Evolutionary conservation across 2,329 filamentous ascomycete species (phyloP), one percentile per base, ranked within the genome.

Genomic region (Myriosclerotinia duriaeana): DNA sequence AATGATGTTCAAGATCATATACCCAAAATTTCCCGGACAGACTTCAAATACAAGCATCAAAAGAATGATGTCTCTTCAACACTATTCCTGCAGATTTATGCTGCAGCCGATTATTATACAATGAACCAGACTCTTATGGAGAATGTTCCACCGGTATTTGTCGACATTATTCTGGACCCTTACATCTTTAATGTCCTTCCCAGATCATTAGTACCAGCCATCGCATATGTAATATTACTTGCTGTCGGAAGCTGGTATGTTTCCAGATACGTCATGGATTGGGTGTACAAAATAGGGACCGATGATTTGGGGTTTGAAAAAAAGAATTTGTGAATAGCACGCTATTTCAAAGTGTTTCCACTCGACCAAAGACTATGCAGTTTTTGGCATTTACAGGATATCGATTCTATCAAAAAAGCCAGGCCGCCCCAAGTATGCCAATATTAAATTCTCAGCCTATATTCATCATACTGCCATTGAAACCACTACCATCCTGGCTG

Each of bases 71-170:
- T 61, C 9, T 69, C 70, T 17, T 76, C 76, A 14, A 69, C 67
- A 2, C 56, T 77, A 14, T 72, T 77, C 22, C 84, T 98, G 3
- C 89, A 87, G 69, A 81, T 98, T 63, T 83, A 84, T 69, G 86
- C 93, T 17, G 87, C 89, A 26, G 93, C 95, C 56, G 92, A 96
- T 73, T 99, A 94, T 80, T 96, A 91, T 78, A 90, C 91, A 14
- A 83, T 87, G 67, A 85, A 97, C 75, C 78, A 81, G 69, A 83
- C 83, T 1, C 83, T 97, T 73, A 98, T 98, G 94, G 78, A 81
- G 59, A 74, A 83, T 69, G 89, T 91, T 17, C 88, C 89, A 2
- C 85, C 87, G 0, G 92, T 98, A 5, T 80, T 87, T 64, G 89
- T 89, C 62, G 94, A 99, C 72, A 78, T 88, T 77, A 90, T 97